These are phyloP conservation scores for Ulmus americana DNA, from an alignment of 331 rosid genomes.

Conservation along the genomic window DNA sequence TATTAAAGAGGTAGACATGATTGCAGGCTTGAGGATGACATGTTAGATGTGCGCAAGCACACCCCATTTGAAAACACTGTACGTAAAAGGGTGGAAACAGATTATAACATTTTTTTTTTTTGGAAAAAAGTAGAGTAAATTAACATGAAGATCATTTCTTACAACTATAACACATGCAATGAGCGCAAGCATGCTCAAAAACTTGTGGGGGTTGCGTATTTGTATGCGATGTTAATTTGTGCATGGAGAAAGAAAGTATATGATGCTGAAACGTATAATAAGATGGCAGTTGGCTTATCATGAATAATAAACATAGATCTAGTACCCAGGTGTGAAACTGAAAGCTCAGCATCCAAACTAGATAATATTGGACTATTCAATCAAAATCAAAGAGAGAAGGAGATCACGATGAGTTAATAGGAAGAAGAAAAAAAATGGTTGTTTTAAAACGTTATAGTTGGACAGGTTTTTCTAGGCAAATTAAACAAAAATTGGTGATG, in stretches of 20 bases:
- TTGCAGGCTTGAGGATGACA: slow-evolving; percentile 87
- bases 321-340: not conserved
- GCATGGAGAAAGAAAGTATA: not conserved
- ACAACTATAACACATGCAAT: not conserved
- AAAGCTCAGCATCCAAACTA: not conserved
- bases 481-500: too few relatives aligned
- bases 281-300: not conserved
- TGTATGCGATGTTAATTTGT: not conserved
- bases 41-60: slow-evolving; percentile 56
- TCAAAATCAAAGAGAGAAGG: too few relatives aligned
- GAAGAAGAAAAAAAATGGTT: too few relatives aligned
- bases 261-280: not conserved
- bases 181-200: not conserved
- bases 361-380: not conserved
- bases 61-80: slow-evolving; percentile 76
- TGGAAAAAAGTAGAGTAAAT: slow-evolving; percentile 7
- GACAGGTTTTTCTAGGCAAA: too few relatives aligned
- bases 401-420: too few relatives aligned
- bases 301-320: not conserved
- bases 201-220: not conserved
- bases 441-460: too few relatives aligned
- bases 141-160: slow-evolving; percentile 4
- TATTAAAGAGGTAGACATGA: slow-evolving; percentile 85
- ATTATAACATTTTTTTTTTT: not conserved
- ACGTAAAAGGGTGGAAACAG: slow-evolving; percentile 7